Evolutionary conservation across 2,329 filamentous ascomycete genomes (phyloP), one percentile per base, ranked within the genome.

Genomic region (Fusarium anthophilum): DNA sequence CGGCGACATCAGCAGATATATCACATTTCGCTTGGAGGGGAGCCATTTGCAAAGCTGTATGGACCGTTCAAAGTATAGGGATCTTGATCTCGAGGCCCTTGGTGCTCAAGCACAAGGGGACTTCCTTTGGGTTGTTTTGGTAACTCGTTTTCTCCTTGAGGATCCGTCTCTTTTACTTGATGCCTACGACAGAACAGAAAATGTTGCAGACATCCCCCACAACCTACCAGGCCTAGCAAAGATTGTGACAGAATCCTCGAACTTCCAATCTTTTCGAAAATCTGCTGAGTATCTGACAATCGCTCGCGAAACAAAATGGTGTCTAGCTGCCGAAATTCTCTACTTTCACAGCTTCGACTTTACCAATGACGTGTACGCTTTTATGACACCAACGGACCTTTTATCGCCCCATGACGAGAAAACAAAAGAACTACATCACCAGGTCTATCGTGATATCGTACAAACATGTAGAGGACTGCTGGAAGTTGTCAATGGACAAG

Each of bases 121-220:
- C 4, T 78, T 78, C 32, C 67, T 78, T 0, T 77, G 72, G 75
- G 74, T 73, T 12, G 69, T 76, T n/a, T 30, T 77, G 1, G 72
- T 67, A 9, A 69, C 66, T 4, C 53, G 44, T 9, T 57, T 53
- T 6, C 53, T 77, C 2, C 35, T 63, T 8, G 43, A 64, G 3
- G 70, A 35, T 17, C 20, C 17, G 13, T 8, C 55, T 17, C 43
- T 18, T 18, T 9, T 35, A 3, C 14, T 26, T 14, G 20, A 30
- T 26, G 26, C 66, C 1, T 51, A 71, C 2, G 43, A 37, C 0
- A 63, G 69, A 11, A 45, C 51, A 4, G 65, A 70, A 17, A 70
- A 17, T 1, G 24, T 64, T 6, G 13, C 38, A 6, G 71, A 72
- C 7, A 35, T 35, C 13, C 28, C 57, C 74, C 1, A n/a, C 9